Base-by-base conservation (phyloP, 2,329 filamentous ascomycete species). In the Aureobasidium mangrovei region DNA sequence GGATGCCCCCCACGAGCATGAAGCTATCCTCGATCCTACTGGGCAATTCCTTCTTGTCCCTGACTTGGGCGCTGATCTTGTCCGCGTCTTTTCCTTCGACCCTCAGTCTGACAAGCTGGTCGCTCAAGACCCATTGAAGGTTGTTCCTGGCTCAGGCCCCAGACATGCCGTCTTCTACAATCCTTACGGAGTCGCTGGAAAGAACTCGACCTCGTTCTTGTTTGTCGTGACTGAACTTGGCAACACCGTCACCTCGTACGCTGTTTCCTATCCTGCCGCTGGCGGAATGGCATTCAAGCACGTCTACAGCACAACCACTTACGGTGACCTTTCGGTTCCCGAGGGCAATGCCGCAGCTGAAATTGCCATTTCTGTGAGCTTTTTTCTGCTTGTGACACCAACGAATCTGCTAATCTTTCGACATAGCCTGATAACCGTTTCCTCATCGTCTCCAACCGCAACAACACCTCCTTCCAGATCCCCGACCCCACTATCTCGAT, bases 401-500 rank as follows among this genome's bases (percentile, higher is more conserved):
- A 7, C 6, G 57, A 39, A 18, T 31, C 31, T 31, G 48, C 10
- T 35, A 5, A 24, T 8, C 2, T 24, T 29, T 18, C 18, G 18
- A 39, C 18, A 27, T 42, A 66, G 56, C 72, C 72, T 3, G 72
- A 75, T 58, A 72, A 76, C 57, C 78, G 76, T 35, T 86, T 82
- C 71, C 65, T 90, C 49, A 74, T 86, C 60, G 76, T 85, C 40
- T 85, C 83, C 2, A 86, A 85, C 59, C 83, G 87, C 58, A 78
- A 79, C 63, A 84, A 85, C 63, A 73, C 71, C 42, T 69, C 75
- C 26, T 78, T 83, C 64, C 67, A 56, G 57, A 62, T 60, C 72
- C 64, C 74, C 7, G 84, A 83, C 59, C 58, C 61, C 1, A 18
- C 18, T 1, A 35, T 2, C 7, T 18, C 18, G 18, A 18, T 18